These are phyloP conservation scores for Volvox carteri DNA, from an alignment of 163 green algal genomes.

Conservation along the genomic window DNA sequence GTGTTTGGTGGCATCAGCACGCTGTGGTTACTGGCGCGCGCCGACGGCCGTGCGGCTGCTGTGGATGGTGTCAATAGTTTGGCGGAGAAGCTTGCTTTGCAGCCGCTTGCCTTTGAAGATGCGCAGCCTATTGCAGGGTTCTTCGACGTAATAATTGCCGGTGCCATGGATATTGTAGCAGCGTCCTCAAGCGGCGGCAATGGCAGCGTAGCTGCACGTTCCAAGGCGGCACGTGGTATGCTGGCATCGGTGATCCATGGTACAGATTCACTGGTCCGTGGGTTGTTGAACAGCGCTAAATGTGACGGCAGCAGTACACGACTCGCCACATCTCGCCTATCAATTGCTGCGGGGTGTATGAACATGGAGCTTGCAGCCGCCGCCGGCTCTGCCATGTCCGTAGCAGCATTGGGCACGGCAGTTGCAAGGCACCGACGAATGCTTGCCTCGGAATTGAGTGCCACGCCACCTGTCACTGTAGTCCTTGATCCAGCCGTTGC, in stretches of 20 bases:
- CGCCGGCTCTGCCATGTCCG: neutral
- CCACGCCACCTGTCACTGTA: neutral
- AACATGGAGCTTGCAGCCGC: neutral
- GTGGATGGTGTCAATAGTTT: neutral
- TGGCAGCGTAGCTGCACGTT: neutral
- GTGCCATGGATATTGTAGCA: neutral
- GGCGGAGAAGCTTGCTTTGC: neutral
- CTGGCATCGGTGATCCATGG: neutral
- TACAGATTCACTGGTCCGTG: neutral
- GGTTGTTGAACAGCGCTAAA: conserved; percentile 1
- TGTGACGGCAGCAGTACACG: neutral
- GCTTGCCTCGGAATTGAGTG: neutral
- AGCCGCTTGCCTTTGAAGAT: neutral
- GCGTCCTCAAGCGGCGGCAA: neutral
- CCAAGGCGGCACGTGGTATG: neutral
- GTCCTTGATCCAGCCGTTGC: conserved; percentile 1
- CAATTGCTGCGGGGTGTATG: neutral
- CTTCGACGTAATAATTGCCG: conserved; percentile 1
- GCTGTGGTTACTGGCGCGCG: neutral
- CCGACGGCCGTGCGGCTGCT: neutral
- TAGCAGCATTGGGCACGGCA: neutral
- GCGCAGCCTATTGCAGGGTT: neutral
- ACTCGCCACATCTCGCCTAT: neutral
- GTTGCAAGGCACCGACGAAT: neutral
- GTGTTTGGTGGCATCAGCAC: conserved; percentile 7